Evolutionary conservation across 2,329 filamentous ascomycete species (phyloP).

Genomic region (Colletotrichum cereale): DNA sequence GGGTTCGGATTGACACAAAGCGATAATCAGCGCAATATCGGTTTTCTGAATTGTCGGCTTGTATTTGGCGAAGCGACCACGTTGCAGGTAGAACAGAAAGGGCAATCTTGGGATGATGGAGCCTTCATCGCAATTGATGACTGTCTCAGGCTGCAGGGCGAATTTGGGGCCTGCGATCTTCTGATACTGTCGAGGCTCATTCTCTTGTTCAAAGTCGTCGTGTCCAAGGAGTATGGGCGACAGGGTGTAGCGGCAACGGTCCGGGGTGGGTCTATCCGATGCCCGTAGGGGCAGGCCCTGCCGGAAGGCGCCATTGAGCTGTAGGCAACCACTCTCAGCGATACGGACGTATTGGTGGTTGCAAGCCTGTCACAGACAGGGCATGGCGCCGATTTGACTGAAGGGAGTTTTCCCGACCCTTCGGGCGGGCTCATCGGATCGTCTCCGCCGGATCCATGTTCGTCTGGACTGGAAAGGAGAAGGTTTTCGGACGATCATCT

Average conservation of each 20-base stretch:
- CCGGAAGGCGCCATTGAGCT: constrained; percentile 25
- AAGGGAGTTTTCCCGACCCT: constrained; percentile 31
- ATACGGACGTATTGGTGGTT: constrained; percentile 37
- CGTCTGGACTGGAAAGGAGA: neutral
- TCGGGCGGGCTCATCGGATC: constrained; percentile 27
- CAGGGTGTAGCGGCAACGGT: neutral
- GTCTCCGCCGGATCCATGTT: constrained; percentile 21
- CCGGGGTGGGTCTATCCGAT: constrained; percentile 16
- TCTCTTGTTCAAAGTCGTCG: neutral
- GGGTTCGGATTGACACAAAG: neutral
- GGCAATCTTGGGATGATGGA: neutral
- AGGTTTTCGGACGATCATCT: neutral
- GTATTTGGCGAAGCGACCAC: neutral
- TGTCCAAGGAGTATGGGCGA: neutral
- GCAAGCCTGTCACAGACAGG: constrained; percentile 35
- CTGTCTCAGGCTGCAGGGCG: neutral
- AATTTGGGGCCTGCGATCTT: neutral
- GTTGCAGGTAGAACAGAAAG: neutral
- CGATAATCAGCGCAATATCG: neutral
- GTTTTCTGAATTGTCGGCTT: too few relatives aligned
- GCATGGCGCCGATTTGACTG: constrained; percentile 24
- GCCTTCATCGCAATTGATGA: neutral
- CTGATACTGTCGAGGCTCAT: neutral
- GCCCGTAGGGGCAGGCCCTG: constrained; percentile 21
- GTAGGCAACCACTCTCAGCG: constrained; percentile 33